Evolutionary conservation across 192 early-diverging fungal species (phyloP).

Genomic region (Linnemannia exigua): DNA sequence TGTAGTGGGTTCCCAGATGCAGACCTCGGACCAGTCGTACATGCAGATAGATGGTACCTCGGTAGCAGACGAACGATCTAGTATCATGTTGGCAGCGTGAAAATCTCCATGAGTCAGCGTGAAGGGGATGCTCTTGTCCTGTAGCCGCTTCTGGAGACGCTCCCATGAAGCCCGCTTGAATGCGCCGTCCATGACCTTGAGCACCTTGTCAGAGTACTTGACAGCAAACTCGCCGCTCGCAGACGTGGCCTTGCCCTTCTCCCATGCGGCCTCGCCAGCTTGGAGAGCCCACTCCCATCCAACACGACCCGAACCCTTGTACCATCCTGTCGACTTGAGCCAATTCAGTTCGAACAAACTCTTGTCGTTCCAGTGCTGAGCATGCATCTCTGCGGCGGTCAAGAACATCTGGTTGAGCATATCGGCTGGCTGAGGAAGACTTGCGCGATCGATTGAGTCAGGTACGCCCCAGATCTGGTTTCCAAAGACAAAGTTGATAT

Average conservation of each 20-base stretch:
- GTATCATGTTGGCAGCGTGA: constrained; percentile 38
- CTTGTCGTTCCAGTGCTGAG: constrained; percentile 45
- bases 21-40: constrained; percentile 45
- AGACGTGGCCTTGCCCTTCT: constrained; percentile 18
- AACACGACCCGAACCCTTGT: constrained; percentile 11
- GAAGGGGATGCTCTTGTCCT: constrained; percentile 29
- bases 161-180: constrained; percentile 41
- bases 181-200: constrained; percentile 33
- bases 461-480: constrained; percentile 47
- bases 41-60: constrained; percentile 13
- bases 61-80: constrained; percentile 23
- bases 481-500: constrained; percentile 48
- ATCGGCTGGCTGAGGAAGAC: not conserved
- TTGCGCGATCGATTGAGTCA: constrained; percentile 3
- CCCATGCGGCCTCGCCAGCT: constrained; percentile 17
- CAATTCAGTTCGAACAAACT: constrained; percentile 11
- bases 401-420: constrained; percentile 43
- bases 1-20: constrained; percentile 46
- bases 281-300: constrained; percentile 36
- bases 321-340: constrained; percentile 37
- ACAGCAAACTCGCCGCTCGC: constrained; percentile 17
- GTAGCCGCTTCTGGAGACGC: constrained; percentile 20
- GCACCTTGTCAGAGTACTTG: constrained; percentile 41
- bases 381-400: constrained; percentile 31
- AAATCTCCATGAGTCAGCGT: constrained; percentile 36